Base-by-base conservation (phyloP, 306 rosid genomes). In the Elaeagnus macrophylla region DNA sequence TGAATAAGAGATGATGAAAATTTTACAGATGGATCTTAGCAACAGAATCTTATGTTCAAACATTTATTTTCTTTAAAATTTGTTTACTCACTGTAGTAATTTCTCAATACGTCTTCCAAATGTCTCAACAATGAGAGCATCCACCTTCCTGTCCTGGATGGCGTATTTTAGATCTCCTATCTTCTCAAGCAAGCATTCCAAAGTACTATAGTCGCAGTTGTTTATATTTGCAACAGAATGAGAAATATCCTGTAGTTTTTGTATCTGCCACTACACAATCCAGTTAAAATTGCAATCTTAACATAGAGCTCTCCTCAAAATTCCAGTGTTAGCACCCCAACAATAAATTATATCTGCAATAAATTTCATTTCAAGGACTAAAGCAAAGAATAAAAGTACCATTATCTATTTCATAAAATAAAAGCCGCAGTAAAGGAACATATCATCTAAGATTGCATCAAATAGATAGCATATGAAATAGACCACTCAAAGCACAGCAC, bases 71-170 rank as follows among this genome's bases (percentile, higher is more conserved):
- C 32, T 25, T 25, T 2, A 25, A 25, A 25, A 3, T 25, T 25
- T 25, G 38, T 54, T 48, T 37, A 85, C 99, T 87, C 74, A 93
- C 99, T 75, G 95, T 75, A 93, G 57, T 57, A 93, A 93, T 42
- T 81, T 87, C 81, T 87, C 99, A 60, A 87, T 82, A 40, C 99
- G 78, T 78, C 95, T 84, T 57, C 99, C 99, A 73, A 93, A 93
- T 61, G 99, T 87, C 69, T 93, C 99, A 54, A 93, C 83, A 57
- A 87, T 72, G 43, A 93, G 94, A 39, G 87, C 96, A 73, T 93
- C 96, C 56, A 84, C 87, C 75, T 93, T 93, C 77, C 95, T 87
- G 60, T 82, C 96, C 74, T 87, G 89, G 75, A 91, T 91, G 40
- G 84, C 86, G 45, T 82, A 83, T 73, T 82, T 87, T 51, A 91